Conservation (phyloP, 116 monocot species). For the Papilionanthe hybrid region DNA sequence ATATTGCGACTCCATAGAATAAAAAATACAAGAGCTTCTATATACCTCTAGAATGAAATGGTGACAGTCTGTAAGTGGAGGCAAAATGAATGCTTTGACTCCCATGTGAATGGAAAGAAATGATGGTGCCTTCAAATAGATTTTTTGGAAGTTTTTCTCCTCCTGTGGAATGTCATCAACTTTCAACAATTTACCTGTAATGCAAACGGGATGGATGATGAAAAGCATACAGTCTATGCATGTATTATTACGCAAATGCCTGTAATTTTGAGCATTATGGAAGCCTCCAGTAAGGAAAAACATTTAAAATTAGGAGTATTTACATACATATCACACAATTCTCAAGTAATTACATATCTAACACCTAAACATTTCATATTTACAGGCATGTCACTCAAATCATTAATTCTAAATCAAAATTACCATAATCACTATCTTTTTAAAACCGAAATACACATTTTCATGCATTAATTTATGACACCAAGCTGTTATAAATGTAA, state of each 20-base stretch:
- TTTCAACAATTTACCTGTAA: slow-evolving; percentile 75
- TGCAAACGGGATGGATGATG: slow-evolving; percentile 5
- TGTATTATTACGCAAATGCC: not conserved
- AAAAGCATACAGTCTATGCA: not conserved
- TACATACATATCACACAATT: too few species aligned
- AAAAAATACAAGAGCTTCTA: not conserved
- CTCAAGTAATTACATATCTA: too few species aligned
- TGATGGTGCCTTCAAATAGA: slow-evolving; percentile 94
- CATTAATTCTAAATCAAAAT: too few species aligned
- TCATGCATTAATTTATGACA: too few species aligned
- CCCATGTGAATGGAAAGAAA: slow-evolving; percentile 98
- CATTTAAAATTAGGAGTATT: too few species aligned
- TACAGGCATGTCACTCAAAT: too few species aligned
- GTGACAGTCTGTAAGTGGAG: slow-evolving; percentile 90
- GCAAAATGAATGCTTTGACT: slow-evolving; percentile 74
- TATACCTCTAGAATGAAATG: slow-evolving; percentile 97
- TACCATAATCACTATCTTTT: too few species aligned
- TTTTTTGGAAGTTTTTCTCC: slow-evolving; percentile 83
- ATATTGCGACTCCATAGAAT: not conserved
- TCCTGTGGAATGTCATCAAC: slow-evolving; percentile 69
- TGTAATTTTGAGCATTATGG: not conserved
- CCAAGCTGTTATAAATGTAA: too few species aligned
- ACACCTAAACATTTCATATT: too few species aligned
- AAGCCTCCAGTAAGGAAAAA: not conserved
- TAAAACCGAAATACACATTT: too few species aligned